Conservation (phyloP, 2,329 filamentous ascomycete genomes). For the Onygenales sp. region DNA sequence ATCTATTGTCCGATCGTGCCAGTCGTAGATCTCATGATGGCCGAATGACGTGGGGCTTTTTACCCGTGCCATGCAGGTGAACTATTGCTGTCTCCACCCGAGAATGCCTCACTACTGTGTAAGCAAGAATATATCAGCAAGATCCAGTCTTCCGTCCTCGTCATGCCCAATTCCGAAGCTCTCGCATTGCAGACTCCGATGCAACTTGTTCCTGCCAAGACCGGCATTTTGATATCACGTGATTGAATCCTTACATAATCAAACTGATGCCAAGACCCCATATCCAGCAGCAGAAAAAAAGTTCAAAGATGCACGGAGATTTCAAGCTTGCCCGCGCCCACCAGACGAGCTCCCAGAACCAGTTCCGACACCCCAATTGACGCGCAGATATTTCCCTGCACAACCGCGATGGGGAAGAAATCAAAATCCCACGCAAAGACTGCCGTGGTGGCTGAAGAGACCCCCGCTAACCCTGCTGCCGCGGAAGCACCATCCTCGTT, state of each 20-base stretch:
- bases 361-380: not conserved
- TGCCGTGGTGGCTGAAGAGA: constrained; percentile 7
- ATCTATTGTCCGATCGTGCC: too few species aligned
- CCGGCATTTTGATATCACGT: not conserved
- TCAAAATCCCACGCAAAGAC: constrained; percentile 21
- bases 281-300: not conserved
- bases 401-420: constrained; percentile 25
- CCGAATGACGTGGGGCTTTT: too few species aligned
- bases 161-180: too few species aligned
- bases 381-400: not conserved
- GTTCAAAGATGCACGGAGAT: not conserved
- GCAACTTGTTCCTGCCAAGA: not conserved
- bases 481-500: constrained; percentile 31
- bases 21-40: too few species aligned
- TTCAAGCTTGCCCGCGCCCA: not conserved
- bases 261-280: not conserved
- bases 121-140: too few species aligned
- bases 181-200: too few species aligned
- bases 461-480: constrained; percentile 7
- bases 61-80: too few species aligned
- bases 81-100: too few species aligned
- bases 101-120: too few species aligned
- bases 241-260: not conserved
- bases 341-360: not conserved
- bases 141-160: too few species aligned